Conservation (phyloP, 768 basidiomycete genomes). For the Leucogyrophana mollusca region DNA sequence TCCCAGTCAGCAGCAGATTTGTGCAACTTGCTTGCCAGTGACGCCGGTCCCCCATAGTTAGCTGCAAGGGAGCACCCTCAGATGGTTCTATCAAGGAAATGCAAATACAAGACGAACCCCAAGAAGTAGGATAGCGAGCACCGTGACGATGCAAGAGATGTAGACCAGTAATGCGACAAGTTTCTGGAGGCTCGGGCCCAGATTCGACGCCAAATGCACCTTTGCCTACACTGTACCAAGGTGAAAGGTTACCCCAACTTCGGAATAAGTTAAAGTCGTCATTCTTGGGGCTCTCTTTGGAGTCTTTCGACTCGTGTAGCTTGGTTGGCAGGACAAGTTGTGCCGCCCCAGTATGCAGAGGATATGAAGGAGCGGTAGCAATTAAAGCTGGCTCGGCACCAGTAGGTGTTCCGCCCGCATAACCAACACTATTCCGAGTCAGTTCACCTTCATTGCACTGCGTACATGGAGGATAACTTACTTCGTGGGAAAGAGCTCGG, state of each 20-base stretch:
- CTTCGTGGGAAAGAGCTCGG: conserved; percentile 72
- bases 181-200: conserved; percentile 64
- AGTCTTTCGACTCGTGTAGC: conserved; percentile 15
- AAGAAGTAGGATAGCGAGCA: conserved; percentile 69
- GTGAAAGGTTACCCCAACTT: conserved; percentile 83
- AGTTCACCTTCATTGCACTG: neutral
- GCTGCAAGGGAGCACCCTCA: conserved; percentile 33
- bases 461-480: conserved; percentile 8
- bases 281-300: conserved; percentile 15
- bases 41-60: conserved; percentile 60
- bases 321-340: conserved; percentile 49
- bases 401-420: conserved; percentile 75
- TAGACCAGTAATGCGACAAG: conserved; percentile 69
- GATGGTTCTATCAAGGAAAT: conserved; percentile 1
- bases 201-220: conserved; percentile 74
- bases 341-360: conserved; percentile 68
- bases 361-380: conserved; percentile 75
- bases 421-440: conserved; percentile 49
- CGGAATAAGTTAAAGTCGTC: conserved; percentile 63
- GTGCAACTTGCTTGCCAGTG: conserved; percentile 55
- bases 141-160: conserved; percentile 85
- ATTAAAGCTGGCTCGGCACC: conserved; percentile 76
- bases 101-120: conserved; percentile 42
- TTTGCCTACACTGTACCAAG: conserved; percentile 76
- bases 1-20: conserved; percentile 57